Base-by-base conservation (phyloP, 1,139 yeast species). In the Geotrichum histeridarum region DNA sequence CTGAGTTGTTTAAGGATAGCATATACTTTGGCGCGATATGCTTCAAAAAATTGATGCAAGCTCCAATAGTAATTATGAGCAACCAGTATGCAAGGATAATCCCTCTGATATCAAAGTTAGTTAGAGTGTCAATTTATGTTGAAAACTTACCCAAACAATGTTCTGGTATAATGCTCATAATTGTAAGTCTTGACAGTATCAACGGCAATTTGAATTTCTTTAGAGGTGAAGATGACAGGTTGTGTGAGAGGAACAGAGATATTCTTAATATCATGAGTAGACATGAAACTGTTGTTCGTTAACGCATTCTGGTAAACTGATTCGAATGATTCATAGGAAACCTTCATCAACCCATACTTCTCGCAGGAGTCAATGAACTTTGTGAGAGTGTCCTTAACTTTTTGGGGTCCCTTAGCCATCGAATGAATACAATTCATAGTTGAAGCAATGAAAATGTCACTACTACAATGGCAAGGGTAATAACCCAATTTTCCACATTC, bases 81-180 rank as follows among this genome's bases (percentile, higher is more conserved):
- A 47, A 56, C 66, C 69, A 66, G 50, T 63, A 66, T 4, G 61
- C 65, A 8, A 65, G 18, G 33, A 53, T 48, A 18, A 53, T 37
- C 4, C 53, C 55, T 12, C 55, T 32, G 17, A 32, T 32, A 32
- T 12, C 4, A 37, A 6, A n/a, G 39, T 37, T 33, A 37, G 39
- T 37, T 32, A 14, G 17, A 18, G 36, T 2, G 5, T 15, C 11
- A 17, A 42, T 9, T 22, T 42, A 17, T 9, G 2, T 12, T 12
- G 8, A 9, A 8, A 17, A 64, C 42, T 4, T 45, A 51, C 30
- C 56, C 54, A 39, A 51, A 51, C 15, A 51, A 9, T 7, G 49
- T 44, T n/a, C 54, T 50, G 9, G 54, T 31, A 35, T 44, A 51
- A 8, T 27, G 9, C 30, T 51, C 46, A 44, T 45, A 44, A 12